Base-by-base conservation (phyloP, 352 stramenopile genomes). In the Thalassiosira hispida region DNA sequence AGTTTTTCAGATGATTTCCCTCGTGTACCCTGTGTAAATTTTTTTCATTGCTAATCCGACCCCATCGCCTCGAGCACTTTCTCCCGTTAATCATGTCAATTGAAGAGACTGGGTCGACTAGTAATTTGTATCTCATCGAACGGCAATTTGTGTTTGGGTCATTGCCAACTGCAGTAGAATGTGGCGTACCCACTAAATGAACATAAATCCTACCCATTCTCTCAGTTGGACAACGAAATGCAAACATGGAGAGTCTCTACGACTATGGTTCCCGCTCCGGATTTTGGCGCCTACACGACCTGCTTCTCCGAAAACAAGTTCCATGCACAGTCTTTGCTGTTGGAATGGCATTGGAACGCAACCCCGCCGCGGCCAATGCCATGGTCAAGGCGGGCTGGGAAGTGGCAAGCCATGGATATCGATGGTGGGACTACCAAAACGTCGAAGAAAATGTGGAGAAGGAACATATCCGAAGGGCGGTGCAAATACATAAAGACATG, bases 371-470 rank as follows among this genome's bases (percentile, higher is more conserved):
- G 0, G 95, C 88, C 23, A 79, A 88, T 60, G 96, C 96, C 29
- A 98, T 98, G 94, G 92, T 97, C 33, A 88, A 97, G 29, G 94
- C 95, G 1, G 91, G 85, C 14, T 98, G 96, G 96, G 96, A 98
- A 80, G 90, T 98, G 23, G 94, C 94, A 18, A 97, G 92, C 59
- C 96, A 98, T 83, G 96, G 96, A 8, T 98, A 98, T 78, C 89
- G 96, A 59, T 98, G 96, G 96, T 97, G 97, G 59, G 96, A 98
- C 90, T 98, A 98, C 88, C 94, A 97, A 81, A 93, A 96, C 73
- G 91, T 98, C 25, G 90, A 97, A 65, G 92, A 97, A 80, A 89
- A 90, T 49, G 96, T 93, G 0, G 95, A 98, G 82, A 88, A 93
- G 44, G 94, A 97, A 57, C 96, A 98, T 80, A 98, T 98, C 65